Evolutionary conservation across 192 early-diverging fungal genomes (phyloP).

Genomic region (Chytriomyces confervae): DNA sequence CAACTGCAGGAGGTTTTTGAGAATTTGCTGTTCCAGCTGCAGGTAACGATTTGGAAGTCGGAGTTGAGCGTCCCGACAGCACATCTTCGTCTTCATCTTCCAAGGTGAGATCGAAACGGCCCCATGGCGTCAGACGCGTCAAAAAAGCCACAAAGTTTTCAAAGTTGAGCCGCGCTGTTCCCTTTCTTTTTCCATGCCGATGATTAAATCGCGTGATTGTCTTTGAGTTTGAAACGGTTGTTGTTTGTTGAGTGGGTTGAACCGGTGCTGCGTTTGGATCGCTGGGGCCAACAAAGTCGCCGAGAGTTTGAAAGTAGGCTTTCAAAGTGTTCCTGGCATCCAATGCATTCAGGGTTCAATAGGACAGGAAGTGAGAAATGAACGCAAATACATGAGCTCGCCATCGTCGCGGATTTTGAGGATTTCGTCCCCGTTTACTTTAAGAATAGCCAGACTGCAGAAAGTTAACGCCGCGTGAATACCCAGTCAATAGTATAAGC

Average conservation of each 20-base stretch:
- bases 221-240: slow-evolving; percentile 13
- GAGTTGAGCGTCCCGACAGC: slow-evolving; percentile 17
- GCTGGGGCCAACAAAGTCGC: slow-evolving; percentile 61
- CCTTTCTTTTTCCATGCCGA: slow-evolving; percentile 37
- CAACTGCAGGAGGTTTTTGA: slow-evolving; percentile 42
- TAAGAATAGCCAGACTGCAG: slow-evolving; percentile 81
- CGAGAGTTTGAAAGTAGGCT: slow-evolving; percentile 81
- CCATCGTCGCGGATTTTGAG: slow-evolving; percentile 64
- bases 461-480: slow-evolving; percentile 20
- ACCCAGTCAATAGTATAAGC: slow-evolving; percentile 9
- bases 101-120: slow-evolving; percentile 42
- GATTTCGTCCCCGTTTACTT: slow-evolving; percentile 79
- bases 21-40: background rate
- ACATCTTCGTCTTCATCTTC: slow-evolving; percentile 43
- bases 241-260: slow-evolving; percentile 32
- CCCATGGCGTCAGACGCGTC: slow-evolving; percentile 51
- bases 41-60: background rate
- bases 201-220: slow-evolving; percentile 71
- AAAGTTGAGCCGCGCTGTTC: slow-evolving; percentile 75
- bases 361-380: background rate
- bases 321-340: slow-evolving; percentile 79
- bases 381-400: slow-evolving; percentile 54
- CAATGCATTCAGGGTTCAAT: background rate
- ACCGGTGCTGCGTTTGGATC: background rate
- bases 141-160: slow-evolving; percentile 69